Conservation (phyloP, 1,284 basidiomycete species). For the Apiotrichum laibachii region DNA sequence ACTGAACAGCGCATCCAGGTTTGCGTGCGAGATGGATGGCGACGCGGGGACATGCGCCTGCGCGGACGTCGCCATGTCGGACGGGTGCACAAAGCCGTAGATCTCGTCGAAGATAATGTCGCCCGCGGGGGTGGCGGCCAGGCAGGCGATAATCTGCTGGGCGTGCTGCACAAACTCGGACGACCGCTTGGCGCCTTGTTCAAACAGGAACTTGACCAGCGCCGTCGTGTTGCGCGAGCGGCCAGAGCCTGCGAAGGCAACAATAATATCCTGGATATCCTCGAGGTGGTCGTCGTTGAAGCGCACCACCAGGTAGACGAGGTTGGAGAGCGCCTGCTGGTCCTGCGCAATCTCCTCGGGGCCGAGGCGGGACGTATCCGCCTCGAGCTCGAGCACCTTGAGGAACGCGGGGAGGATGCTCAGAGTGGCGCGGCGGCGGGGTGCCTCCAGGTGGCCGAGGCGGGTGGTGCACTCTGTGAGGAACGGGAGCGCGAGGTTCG, state of each 20-base stretch:
- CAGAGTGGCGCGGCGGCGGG: slow-evolving; percentile 56
- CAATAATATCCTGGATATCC: slow-evolving; percentile 79
- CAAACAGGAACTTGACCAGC: slow-evolving; percentile 76
- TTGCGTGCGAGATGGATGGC: slow-evolving; percentile 54
- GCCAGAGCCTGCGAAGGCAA: slow-evolving; percentile 55
- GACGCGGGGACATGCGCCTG: slow-evolving; percentile 68
- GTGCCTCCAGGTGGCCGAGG: slow-evolving; percentile 66
- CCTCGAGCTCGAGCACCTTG: slow-evolving; percentile 64
- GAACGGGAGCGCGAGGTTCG: slow-evolving; percentile 65
- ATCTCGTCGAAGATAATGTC: slow-evolving; percentile 76
- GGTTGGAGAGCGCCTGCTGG: slow-evolving; percentile 69
- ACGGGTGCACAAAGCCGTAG: slow-evolving; percentile 77
- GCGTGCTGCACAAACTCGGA: slow-evolving; percentile 74
- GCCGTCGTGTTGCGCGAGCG: slow-evolving; percentile 65
- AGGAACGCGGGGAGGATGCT: slow-evolving; percentile 80
- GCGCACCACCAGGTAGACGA: slow-evolving; percentile 77
- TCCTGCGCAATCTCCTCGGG: slow-evolving; percentile 55
- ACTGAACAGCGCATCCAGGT: slow-evolving; percentile 46
- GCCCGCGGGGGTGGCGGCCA: slow-evolving; percentile 75
- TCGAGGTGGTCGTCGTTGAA: slow-evolving; percentile 75
- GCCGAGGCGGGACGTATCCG: slow-evolving; percentile 30
- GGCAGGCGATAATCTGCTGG: slow-evolving; percentile 75
- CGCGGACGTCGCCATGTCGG: slow-evolving; percentile 69
- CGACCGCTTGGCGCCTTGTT: slow-evolving; percentile 81
- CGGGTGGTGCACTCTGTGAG: slow-evolving; percentile 71